Evolutionary conservation across 176 grass and related monocot genomes (phyloP), one percentile per base, ranked within the genome.

Genomic region (Coix lacrymajobi): DNA sequence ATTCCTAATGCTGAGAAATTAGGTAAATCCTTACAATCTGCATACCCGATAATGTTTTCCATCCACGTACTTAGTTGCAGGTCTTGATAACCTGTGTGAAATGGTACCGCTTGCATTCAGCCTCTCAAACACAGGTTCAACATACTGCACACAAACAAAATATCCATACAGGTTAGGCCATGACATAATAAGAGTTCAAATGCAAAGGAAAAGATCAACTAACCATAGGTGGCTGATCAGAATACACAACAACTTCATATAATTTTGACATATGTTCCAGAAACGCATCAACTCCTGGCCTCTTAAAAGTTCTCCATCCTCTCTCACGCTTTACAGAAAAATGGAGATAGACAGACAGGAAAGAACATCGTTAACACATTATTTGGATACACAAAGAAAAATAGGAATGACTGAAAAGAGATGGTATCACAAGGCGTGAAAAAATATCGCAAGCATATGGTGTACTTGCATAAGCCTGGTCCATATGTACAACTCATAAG

Each of bases 301-400:
- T 95, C 88, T 98, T 98, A 81, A 95, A 94, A 43, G 96, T 98
- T 69, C 79, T 93, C 96, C 96, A 98, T 69, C 96, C 96, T 91
- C 89, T 95, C 10, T 95, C 96, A 79, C 96, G 88, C 96, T 94
- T 69, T 81, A 81, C 31, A 86, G 13, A 16, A 29, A 68, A 15
- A 79, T n/a, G n/a, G 37, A 81, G 64, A 46, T 39, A 39, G 22
- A n/a, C n/a, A 57, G 54, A 80, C 11, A 57, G 30, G 3, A 58
- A 34, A 56, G 33, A 61, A n/a, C 15, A 26, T 78, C 66, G 73
- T 26, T 69, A 52, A 12, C 7, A 43, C 68, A 83, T 48, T 79
- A 31, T 36, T 84, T 88, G 17, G 1, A 88, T 85, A 36, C 63
- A 71, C 10, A 46, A 66, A 37, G 9, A 56, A 15, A 33, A 83